Conservation (phyloP, 192 early-diverging fungal genomes). For the Pecoramyces ruminantium region DNA sequence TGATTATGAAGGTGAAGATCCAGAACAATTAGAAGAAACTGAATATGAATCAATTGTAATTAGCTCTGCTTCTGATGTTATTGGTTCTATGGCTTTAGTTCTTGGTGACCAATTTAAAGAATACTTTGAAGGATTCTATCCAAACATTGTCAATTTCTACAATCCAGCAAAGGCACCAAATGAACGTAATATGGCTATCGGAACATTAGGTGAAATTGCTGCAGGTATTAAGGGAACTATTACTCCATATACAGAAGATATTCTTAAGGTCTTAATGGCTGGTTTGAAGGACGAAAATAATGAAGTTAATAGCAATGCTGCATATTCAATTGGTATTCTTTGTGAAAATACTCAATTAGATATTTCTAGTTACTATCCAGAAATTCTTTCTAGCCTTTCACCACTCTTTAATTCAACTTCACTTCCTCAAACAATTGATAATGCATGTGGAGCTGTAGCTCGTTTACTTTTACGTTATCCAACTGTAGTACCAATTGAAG, state of each 20-base stretch:
- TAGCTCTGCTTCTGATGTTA: constrained; percentile 60
- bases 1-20: constrained; percentile 31
- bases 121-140: constrained; percentile 62
- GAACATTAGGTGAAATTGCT: constrained; percentile 68
- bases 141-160: constrained; percentile 64
- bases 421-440: constrained; percentile 24
- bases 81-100: constrained; percentile 53
- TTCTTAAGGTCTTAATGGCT: constrained; percentile 53
- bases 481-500: constrained; percentile 46
- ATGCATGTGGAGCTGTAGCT: constrained; percentile 64
- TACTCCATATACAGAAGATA: constrained; percentile 16
- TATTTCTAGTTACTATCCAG: not conserved
- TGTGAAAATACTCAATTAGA: not conserved
- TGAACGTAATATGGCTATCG: constrained; percentile 82
- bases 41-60: constrained; percentile 72
- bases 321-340: constrained; percentile 64
- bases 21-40: constrained; percentile 69
- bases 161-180: constrained; percentile 6
- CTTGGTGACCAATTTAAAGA: constrained; percentile 57
- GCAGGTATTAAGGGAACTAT: constrained; percentile 38
- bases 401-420: not conserved
- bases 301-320: constrained; percentile 75
- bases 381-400: not conserved
- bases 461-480: constrained; percentile 52
- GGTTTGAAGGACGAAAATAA: constrained; percentile 59